A percentile compares a stretch with the other conserved stretches of the same genome.
These are phyloP conservation scores for Rhodotorula kratochvilovae DNA, from an alignment of 768 basidiomycete species.

Conservation along the genomic window DNA sequence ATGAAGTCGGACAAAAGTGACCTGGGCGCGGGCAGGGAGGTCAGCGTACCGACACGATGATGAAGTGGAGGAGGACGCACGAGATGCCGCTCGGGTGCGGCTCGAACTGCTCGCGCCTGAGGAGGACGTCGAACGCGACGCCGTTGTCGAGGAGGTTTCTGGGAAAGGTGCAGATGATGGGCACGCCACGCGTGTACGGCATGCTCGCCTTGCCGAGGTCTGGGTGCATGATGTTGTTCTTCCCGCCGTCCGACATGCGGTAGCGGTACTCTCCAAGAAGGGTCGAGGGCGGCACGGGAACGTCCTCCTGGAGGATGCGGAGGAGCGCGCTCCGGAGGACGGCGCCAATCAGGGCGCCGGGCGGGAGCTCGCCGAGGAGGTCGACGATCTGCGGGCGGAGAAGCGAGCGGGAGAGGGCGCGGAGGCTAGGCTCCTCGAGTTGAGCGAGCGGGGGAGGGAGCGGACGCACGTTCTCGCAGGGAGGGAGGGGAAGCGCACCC, in stretches of 20 bases:
- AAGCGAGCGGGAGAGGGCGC: background rate
- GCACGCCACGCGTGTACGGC: slow-evolving; percentile 43
- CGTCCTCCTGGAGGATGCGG: slow-evolving; percentile 54
- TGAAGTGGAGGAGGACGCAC: slow-evolving; percentile 56
- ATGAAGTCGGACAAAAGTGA: slow-evolving; percentile 25
- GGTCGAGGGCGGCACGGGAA: slow-evolving; percentile 51
- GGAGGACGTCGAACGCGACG: slow-evolving; percentile 66
- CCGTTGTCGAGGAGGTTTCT: slow-evolving; percentile 54
- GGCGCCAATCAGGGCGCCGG: slow-evolving; percentile 14
- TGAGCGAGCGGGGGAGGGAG: background rate
- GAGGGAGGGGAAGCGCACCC: background rate
- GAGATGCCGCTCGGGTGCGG: slow-evolving; percentile 66
- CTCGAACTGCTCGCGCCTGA: slow-evolving; percentile 61
- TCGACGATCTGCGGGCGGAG: slow-evolving; percentile 7
- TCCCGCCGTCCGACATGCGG: slow-evolving; percentile 69
- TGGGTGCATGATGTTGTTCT: slow-evolving; percentile 67
- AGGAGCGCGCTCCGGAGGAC: slow-evolving; percentile 7
- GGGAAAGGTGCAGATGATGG: slow-evolving; percentile 21
- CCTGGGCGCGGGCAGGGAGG: background rate
- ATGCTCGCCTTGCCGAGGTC: slow-evolving; percentile 71
- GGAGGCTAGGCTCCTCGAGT: background rate
- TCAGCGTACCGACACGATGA: background rate
- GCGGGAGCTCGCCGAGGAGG: slow-evolving; percentile 20
- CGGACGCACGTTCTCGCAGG: slow-evolving; percentile 6
- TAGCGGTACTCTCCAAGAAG: slow-evolving; percentile 43